phyloP scores from a whole-genome alignment of 257 asterid genomes.

The Capsicum pubescens region DNA sequence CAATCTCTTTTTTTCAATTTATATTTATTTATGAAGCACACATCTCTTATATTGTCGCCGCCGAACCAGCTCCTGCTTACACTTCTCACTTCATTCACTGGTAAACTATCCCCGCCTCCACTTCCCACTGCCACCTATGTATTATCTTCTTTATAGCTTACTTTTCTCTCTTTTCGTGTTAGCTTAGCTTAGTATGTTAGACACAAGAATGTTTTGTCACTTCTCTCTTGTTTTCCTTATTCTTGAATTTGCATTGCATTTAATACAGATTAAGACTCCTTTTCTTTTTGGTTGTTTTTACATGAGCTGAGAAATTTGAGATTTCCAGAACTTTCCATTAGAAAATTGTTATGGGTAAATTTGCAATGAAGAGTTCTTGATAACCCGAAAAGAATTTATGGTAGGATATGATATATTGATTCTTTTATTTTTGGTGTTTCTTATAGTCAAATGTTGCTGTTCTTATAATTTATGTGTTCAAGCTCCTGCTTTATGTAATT shows the following conservation, averaged over 20 bases:
- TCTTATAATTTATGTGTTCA: not conserved
- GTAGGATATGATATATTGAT: not conserved
- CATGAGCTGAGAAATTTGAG: not conserved
- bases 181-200: slow-evolving; percentile 1
- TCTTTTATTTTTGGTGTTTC: not conserved
- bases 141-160: not conserved
- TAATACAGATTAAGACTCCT: not conserved
- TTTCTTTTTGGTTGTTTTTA: not conserved
- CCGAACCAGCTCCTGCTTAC: slow-evolving; percentile 14
- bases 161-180: not conserved
- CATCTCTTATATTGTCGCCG: slow-evolving; percentile 13
- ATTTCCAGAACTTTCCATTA: not conserved
- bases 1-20: not conserved
- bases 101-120: not conserved
- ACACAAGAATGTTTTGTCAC: not conserved
- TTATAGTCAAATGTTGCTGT: not conserved
- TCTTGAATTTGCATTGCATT: slow-evolving; percentile 14
- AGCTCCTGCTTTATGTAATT: not conserved
- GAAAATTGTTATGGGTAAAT: not conserved
- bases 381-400: not conserved
- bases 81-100: slow-evolving; percentile 16
- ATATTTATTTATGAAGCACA: slow-evolving; percentile 8
- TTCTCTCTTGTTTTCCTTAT: not conserved
- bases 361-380: not conserved
- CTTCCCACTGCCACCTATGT: not conserved